A percentile compares a stretch with the other conserved stretches of the same genome.
Conservation (phyloP, 1,139 yeast species). For the Pichia sp. region DNA sequence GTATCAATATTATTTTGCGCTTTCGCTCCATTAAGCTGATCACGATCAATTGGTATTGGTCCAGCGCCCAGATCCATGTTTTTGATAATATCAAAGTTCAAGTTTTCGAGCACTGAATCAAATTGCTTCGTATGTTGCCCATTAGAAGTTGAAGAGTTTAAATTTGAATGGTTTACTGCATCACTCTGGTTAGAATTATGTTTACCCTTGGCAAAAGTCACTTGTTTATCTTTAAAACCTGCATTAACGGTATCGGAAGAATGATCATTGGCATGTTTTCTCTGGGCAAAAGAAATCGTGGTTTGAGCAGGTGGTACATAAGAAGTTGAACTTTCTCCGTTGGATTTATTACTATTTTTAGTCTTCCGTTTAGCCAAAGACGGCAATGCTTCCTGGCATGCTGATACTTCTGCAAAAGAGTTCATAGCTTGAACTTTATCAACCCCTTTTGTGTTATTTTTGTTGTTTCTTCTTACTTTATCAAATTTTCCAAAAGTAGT, state of each 20-base stretch:
- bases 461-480: conserved; percentile 4
- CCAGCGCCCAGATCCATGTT: neutral
- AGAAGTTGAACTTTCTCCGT: neutral
- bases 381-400: conserved; percentile 2
- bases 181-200: neutral
- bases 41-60: too few relatives aligned
- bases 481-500: conserved; percentile 9
- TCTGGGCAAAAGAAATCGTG: neutral
- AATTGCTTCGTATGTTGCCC: neutral
- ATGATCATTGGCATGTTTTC: conserved; percentile 10
- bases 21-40: too few relatives aligned
- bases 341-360: neutral
- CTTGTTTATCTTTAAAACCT: neutral
- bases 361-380: conserved; percentile 1
- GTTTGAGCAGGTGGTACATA: neutral
- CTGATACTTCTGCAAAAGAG: neutral
- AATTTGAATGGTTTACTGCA: neutral
- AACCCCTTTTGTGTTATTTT: neutral
- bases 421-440: conserved; percentile 1
- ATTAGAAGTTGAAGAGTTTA: neutral
- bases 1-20: too few relatives aligned
- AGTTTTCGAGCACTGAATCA: conserved; percentile 1
- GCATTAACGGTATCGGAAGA: neutral
- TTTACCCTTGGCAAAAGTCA: neutral
- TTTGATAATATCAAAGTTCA: neutral